These are phyloP conservation scores for Boletus barrowsii DNA, from an alignment of 768 basidiomycete species.

Conservation along the genomic window DNA sequence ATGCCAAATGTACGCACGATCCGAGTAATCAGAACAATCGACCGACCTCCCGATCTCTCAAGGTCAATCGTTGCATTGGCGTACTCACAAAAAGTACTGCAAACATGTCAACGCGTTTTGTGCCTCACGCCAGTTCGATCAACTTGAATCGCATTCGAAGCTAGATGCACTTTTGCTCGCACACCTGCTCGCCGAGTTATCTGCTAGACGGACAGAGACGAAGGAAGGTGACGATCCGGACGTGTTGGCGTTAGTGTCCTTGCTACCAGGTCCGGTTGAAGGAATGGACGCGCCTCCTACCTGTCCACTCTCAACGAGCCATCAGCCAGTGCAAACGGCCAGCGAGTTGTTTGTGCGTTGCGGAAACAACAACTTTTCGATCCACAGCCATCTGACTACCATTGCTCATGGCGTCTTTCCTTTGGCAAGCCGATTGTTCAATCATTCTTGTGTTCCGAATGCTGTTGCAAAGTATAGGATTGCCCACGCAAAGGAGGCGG, in stretches of 20 bases:
- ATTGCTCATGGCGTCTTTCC: slow-evolving; percentile 77
- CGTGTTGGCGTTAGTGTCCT: slow-evolving; percentile 38
- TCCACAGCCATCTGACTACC: slow-evolving; percentile 69
- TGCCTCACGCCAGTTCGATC: slow-evolving; percentile 44
- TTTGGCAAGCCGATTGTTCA: slow-evolving; percentile 73
- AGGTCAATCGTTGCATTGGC: slow-evolving; percentile 76
- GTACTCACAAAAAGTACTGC: slow-evolving; percentile 66
- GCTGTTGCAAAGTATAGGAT: slow-evolving; percentile 62
- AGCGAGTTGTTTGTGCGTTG: slow-evolving; percentile 54
- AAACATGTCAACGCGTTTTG: slow-evolving; percentile 48
- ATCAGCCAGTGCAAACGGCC: slow-evolving; percentile 19
- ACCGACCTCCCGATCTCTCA: slow-evolving; percentile 10
- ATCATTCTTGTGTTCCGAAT: slow-evolving; percentile 79
- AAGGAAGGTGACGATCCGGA: slow-evolving; percentile 19
- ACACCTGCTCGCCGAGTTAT: slow-evolving; percentile 49
- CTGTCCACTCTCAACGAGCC: slow-evolving; percentile 31
- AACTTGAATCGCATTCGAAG: slow-evolving; percentile 50
- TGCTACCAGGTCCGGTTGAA: slow-evolving; percentile 42
- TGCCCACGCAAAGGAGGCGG: slow-evolving; percentile 32
- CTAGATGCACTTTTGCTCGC: slow-evolving; percentile 64
- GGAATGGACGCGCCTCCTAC: slow-evolving; percentile 27
- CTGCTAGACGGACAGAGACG: slow-evolving; percentile 8
- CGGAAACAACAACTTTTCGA: slow-evolving; percentile 77
- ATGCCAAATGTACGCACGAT: slow-evolving; percentile 50
- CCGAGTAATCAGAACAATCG: background rate